Evolutionary conservation across 169 alveolate species (phyloP), one percentile per base, ranked within the genome.

Genomic region (Plasmodium fragile): DNA sequence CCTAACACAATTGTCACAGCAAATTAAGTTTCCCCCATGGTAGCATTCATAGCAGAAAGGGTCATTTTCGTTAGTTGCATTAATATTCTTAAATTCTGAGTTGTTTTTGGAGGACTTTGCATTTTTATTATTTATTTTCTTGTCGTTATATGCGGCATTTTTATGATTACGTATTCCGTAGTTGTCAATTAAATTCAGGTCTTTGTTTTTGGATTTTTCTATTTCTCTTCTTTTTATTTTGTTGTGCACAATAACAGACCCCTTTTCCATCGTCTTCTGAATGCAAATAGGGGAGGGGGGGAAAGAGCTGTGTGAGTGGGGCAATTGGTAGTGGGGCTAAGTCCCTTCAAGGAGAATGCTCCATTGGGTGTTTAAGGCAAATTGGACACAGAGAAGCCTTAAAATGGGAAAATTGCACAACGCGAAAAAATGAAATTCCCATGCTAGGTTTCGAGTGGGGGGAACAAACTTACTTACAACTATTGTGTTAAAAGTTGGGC

Each of bases 1-100:
- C 83, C 95, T 90, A 32, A 92, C 55, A 70, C 97, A 95, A 11
- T 95, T 95, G 30, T 95, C 97, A 81, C 97, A 95, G 69, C 97
- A 95, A 53, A 95, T 84, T 72, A 95, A 87, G 70, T 95, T 95
- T 4, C 97, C 97, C 39, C 97, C 97, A 16, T 95, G 96, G n/a
- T 94, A 90, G 22, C 97, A 95, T 41, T 89, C 92, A 83, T 83
- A 83, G 45, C 92, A 83, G 30, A 83, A 83, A 70, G 80, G 59
- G 43, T 83, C 92, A 36, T 83, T 83, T 55, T 55, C 82, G 36
- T 70, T 36, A 70, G 34, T 81, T n/a, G 32, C 82, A 55, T 41
- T 43, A 16, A 11, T 43, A 41, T 83, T 83, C 36, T 25, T 83
- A 43, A 39, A 4, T 70, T 69, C 82, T 22, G 72, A 41, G 75